Percentiles rank a stretch among this genome's conserved stretches.
Evolutionary conservation across 1,139 yeast species (phyloP).

Genomic region (Magnusiomyces ingens): DNA sequence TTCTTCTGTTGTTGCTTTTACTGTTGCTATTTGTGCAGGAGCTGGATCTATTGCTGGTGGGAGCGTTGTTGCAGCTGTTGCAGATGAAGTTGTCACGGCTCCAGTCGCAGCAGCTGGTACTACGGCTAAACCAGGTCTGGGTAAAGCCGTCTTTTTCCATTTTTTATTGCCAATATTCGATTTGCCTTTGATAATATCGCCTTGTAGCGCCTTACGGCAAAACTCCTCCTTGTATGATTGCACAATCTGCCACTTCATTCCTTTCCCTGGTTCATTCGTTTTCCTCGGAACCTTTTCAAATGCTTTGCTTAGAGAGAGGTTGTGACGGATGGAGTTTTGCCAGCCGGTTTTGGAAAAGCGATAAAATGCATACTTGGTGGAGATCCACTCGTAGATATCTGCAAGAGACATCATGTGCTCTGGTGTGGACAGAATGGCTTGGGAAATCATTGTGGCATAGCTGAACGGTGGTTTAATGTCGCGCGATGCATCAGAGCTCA

Average conservation of each 20-base stretch:
- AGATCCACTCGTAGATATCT: conserved; percentile 88
- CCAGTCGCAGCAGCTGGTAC: neutral
- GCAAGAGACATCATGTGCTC: conserved; percentile 86
- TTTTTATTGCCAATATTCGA: conserved; percentile 8
- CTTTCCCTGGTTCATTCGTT: conserved; percentile 96
- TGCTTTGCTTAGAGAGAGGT: conserved; percentile 73
- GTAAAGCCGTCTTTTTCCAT: conserved; percentile 3
- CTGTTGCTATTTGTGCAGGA: conserved; percentile 11
- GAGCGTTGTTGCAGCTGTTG: neutral
- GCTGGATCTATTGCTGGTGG: neutral
- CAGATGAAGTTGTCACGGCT: neutral
- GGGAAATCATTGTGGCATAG: conserved; percentile 97
- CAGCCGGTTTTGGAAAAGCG: conserved; percentile 91
- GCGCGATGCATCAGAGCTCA: conserved; percentile 82
- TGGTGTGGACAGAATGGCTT: conserved; percentile 81
- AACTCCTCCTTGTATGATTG: conserved; percentile 81
- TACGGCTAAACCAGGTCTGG: neutral
- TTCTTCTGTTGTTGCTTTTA: neutral
- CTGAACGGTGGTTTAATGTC: conserved; percentile 96
- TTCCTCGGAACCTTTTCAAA: conserved; percentile 93
- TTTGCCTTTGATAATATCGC: conserved; percentile 38
- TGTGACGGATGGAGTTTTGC: conserved; percentile 85
- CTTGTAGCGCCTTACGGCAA: conserved; percentile 68
- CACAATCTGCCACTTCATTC: conserved; percentile 98
- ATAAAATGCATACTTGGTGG: conserved; percentile 82